Evolutionary conservation across 305 asterid species (phyloP).

Genomic region (Rubia tinctorum): DNA sequence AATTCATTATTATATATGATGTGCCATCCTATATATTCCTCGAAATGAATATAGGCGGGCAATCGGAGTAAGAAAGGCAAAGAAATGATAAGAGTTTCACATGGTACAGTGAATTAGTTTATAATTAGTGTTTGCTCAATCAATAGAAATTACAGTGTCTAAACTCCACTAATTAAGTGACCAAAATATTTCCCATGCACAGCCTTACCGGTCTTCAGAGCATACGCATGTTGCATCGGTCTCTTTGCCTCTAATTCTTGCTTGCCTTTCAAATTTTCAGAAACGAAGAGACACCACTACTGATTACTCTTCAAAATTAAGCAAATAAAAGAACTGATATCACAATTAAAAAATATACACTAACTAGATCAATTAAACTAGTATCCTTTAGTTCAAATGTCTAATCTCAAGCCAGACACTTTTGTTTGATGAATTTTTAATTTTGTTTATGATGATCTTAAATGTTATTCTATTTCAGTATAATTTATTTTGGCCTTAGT

Average conservation of each 20-base stretch:
- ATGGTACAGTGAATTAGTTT: constrained; percentile 16
- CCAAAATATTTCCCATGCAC: constrained; percentile 18
- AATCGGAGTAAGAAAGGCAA: background rate
- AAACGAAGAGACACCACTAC: background rate
- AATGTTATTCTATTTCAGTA: too few species aligned
- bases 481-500: too few species aligned
- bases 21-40: background rate
- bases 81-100: constrained; percentile 27
- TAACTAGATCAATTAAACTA: too few species aligned
- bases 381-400: too few species aligned
- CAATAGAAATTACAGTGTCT: constrained; percentile 3
- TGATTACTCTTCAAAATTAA: constrained; percentile 3
- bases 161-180: background rate
- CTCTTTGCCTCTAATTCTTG: background rate
- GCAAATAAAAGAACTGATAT: background rate
- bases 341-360: background rate
- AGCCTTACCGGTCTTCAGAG: constrained; percentile 6
- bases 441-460: too few species aligned
- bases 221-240: constrained; percentile 17
- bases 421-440: too few species aligned
- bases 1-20: background rate
- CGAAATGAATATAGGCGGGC: constrained; percentile 6
- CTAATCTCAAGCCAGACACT: too few species aligned
- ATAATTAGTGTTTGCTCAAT: constrained; percentile 7
- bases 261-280: constrained; percentile 15